A percentile compares a stretch with the other conserved stretches of the same genome.
Conservation (phyloP, 345 rosid species). For the Gossypium australe region DNA sequence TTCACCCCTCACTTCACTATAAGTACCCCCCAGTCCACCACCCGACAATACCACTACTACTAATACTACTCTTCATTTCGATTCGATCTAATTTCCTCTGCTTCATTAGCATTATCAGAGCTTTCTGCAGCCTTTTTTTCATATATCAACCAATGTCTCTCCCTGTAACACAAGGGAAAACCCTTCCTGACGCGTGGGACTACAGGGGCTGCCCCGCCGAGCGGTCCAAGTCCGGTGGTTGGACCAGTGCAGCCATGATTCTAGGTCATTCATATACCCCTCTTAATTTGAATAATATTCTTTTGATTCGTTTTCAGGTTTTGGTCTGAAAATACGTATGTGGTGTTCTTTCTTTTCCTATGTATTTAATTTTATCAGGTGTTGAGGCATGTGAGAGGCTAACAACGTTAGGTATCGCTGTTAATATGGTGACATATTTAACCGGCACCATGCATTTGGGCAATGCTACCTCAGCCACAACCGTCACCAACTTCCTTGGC, state of each 20-base stretch:
- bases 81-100: not conserved
- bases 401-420: constrained; percentile 90
- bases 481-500: constrained; percentile 86
- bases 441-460: constrained; percentile 87
- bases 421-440: constrained; percentile 87
- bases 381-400: constrained; percentile 81
- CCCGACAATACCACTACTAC: not conserved
- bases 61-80: not conserved
- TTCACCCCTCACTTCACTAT: not conserved
- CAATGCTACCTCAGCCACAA: constrained; percentile 81
- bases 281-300: not conserved
- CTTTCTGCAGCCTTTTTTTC: not conserved
- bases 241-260: constrained; percentile 89
- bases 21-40: not conserved
- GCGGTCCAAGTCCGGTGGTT: constrained; percentile 65
- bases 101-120: not conserved
- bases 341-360: not conserved
- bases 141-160: constrained; percentile 30
- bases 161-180: constrained; percentile 46
- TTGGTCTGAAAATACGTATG: not conserved
- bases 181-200: constrained; percentile 85
- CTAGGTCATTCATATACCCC: constrained; percentile 41
- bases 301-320: not conserved
- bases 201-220: constrained; percentile 76
- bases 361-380: constrained; percentile 30